Base-by-base conservation (phyloP, 495 filamentous ascomycete species). In the Penicillium flavigenum region DNA sequence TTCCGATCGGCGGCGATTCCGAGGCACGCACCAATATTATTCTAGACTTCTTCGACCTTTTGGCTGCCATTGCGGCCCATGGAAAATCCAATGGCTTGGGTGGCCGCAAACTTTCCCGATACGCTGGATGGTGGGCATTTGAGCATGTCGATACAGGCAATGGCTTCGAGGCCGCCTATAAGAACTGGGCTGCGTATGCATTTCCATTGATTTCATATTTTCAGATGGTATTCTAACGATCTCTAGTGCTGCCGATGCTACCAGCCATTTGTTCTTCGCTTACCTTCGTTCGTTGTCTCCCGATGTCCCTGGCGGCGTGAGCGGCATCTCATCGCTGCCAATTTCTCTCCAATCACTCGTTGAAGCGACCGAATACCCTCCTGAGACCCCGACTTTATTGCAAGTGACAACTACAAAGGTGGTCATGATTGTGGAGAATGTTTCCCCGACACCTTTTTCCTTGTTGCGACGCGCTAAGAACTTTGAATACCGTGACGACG, bases 41-140 rank as follows among this genome's bases (percentile, higher is more conserved):
- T 58, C 91, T 96, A 67, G 89, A 95, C 70, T 98, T 97, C 73
- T 98, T 98, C 75, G 92, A 98, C 63, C 83, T 98, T 7, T 79
- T 98, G 31, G 85, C 93, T 26, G 91, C 95, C 0, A 78, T 88
- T 59, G 85, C 86, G 2, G 86, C 86, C 2, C 89, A 96, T 66
- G 90, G 89, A 38, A 98, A 98, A 74, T 87, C 81, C 12, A 98
- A 98, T 74, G 94, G 94, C 9, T 81, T 98, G 57, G 91, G 91
- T 50, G 94, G 95, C 5, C 83, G 95, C 47, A 98, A 98, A 71
- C 80, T 98, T 36, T 98, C 94, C 5, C 82, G 94, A 56, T 88
- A 96, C 76, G 94, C 95, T 29, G 91, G 93, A 54, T 98, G 94
- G 94, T 98, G 94, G 94, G 93, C 94, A 0, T 98, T 98, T 72